Evolutionary conservation across 2,329 filamentous ascomycete genomes (phyloP).

Genomic region (Chalaropsis ovoidea): DNA sequence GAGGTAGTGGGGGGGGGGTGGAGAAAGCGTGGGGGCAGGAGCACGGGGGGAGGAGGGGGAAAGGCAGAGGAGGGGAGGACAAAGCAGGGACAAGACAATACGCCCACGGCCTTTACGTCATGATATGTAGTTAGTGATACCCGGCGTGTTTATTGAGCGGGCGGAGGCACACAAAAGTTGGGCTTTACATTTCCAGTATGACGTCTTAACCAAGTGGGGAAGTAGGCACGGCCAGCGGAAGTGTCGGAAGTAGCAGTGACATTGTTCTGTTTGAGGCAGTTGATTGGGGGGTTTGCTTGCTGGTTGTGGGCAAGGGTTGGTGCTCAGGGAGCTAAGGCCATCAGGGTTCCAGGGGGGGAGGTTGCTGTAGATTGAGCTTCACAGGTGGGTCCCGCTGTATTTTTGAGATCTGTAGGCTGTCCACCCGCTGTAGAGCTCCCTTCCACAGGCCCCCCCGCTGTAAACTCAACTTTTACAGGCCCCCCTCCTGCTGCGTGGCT

Average conservation of each 20-base stretch:
- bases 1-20: conserved; percentile 6
- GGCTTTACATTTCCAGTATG: too few species aligned
- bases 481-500: conserved; percentile 1
- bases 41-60: not conserved
- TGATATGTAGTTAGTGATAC: conserved; percentile 19
- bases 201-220: too few species aligned
- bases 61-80: not conserved
- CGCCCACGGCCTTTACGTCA: not conserved
- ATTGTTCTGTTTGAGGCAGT: not conserved
- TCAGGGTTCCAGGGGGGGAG: not conserved
- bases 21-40: too few species aligned
- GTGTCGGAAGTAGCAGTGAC: not conserved
- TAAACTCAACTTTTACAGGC: too few species aligned
- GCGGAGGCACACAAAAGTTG: conserved; percentile 8
- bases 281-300: not conserved
- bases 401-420: too few species aligned
- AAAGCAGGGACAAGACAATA: not conserved
- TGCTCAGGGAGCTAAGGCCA: not conserved
- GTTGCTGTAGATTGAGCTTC: too few species aligned
- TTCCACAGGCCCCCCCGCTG: too few species aligned
- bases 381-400: too few species aligned
- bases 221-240: not conserved
- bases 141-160: conserved; percentile 15
- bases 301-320: not conserved
- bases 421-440: too few species aligned